These are phyloP conservation scores for Candida arabinofermentans DNA, from an alignment of 805 yeast genomes.

Conservation along the genomic window DNA sequence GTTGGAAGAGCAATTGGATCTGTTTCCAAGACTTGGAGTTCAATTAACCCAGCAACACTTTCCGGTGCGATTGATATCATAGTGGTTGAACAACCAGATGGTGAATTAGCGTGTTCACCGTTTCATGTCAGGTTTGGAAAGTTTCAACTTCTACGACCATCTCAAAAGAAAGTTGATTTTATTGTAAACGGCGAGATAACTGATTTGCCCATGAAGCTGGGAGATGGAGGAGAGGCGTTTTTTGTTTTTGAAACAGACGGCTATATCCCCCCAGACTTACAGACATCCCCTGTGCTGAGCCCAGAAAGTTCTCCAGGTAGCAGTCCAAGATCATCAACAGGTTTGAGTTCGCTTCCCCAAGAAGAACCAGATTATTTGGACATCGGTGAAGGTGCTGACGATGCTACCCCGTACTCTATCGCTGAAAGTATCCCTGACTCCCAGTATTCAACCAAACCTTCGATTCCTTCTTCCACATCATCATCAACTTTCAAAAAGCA, in stretches of 20 bases:
- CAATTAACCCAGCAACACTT: slow-evolving; percentile 92
- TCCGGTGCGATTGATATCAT: slow-evolving; percentile 97
- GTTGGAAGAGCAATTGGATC: slow-evolving; percentile 94
- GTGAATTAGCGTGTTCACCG: slow-evolving; percentile 76
- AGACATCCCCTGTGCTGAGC: slow-evolving; percentile 82
- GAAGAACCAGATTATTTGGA: slow-evolving; percentile 52
- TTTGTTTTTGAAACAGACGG: slow-evolving; percentile 86
- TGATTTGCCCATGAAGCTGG: slow-evolving; percentile 89
- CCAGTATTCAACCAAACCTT: no score
- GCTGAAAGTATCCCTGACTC: slow-evolving; percentile 11
- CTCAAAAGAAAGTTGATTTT: slow-evolving; percentile 90
- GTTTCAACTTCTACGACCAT: slow-evolving; percentile 86
- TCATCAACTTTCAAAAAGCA: slow-evolving; percentile 9
- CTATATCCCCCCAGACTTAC: slow-evolving; percentile 69
- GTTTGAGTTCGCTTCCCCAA: slow-evolving; percentile 21
- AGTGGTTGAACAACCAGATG: slow-evolving; percentile 86
- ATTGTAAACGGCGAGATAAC: slow-evolving; percentile 79
- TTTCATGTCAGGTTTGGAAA: slow-evolving; percentile 96
- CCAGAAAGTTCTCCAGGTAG: slow-evolving; percentile 57
- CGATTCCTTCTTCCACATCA: slow-evolving; percentile 37
- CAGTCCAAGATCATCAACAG: slow-evolving; percentile 25
- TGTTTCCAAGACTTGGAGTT: slow-evolving; percentile 95
- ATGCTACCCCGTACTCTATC: slow-evolving; percentile 6
- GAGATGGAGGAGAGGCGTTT: slow-evolving; percentile 97
- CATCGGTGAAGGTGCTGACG: slow-evolving; percentile 33